Base-by-base conservation (phyloP, 805 yeast species). In the Candida anglica region DNA sequence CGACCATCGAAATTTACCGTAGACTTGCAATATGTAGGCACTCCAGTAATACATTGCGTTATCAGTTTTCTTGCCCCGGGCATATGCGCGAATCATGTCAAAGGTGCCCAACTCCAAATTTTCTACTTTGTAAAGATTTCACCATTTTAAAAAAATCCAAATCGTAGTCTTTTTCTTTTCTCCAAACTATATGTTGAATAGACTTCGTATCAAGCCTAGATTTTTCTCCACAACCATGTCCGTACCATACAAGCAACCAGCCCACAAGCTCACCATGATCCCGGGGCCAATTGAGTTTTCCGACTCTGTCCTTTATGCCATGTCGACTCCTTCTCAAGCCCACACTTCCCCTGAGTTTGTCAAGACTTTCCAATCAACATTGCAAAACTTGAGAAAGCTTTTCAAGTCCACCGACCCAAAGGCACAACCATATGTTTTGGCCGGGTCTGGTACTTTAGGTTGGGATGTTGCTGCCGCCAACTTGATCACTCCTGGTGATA, bases 371-470 rank as follows among this genome's bases (percentile, higher is more conserved):
- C 84, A 81, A 56, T 58, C 72, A 14, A 82, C 75, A 11, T 71
- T 91, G 51, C 59, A 69, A 48, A 76, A 79, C 56, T 71, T 86
- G 47, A 76, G 97, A 48, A 71, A 67, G 44, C 60, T 91, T 45
- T 89, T 89, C 73, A 74, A 80, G 53, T 79, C 91, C 19, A 64
- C 77, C 18, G 77, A 73, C 48, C 58, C 75, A 10, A 35, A 37
- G 8, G 75, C 93, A 23, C 96, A 86, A 64, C 86, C 89, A 6
- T 71, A 85, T 40, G 85, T 91, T 11, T 54, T 91, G 37, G 73
- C 93, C 3, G 98, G 97, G 27, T 82, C 95, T 2, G 98, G 98
- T 38, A 87, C 97, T 15, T 71, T 89, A 27, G 98, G 98, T 23
- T 89, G 96, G 96, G 98, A 89, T 52, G 66, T 89, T 41, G 81